A percentile compares a stretch with the other conserved stretches of the same genome.
Conservation (phyloP, 2,329 filamentous ascomycete species). For the Anthostomella pinea region DNA sequence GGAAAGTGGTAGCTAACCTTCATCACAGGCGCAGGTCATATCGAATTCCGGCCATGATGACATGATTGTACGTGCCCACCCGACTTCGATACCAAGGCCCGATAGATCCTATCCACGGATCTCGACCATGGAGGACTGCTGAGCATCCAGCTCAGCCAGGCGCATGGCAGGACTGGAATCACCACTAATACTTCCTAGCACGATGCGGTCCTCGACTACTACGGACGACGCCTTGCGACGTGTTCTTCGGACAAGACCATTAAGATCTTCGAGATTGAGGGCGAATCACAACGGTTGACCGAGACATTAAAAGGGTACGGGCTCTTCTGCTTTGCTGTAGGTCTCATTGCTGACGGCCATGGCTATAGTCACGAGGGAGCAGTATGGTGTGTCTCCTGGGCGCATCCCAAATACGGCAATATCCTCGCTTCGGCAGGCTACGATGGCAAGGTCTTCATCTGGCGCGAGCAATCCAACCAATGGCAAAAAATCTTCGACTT, state of each 20-base stretch:
- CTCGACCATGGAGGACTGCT: constrained; percentile 1
- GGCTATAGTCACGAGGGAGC: constrained; percentile 81
- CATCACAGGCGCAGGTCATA: constrained; percentile 62
- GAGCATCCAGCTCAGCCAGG: not conserved
- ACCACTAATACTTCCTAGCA: constrained; percentile 55
- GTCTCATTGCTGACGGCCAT: constrained; percentile 16
- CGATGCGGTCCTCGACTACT: constrained; percentile 98
- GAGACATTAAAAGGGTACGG: constrained; percentile 92
- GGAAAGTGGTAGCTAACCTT: constrained; percentile 11
- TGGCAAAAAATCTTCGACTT: constrained; percentile 93
- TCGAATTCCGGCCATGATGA: constrained; percentile 91
- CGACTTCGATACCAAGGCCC: constrained; percentile 3
- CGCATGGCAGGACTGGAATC: constrained; percentile 10
- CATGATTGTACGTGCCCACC: constrained; percentile 81
- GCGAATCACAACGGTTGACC: constrained; percentile 81
- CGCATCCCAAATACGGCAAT: constrained; percentile 97
- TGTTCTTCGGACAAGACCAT: constrained; percentile 98
- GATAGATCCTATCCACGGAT: not conserved
- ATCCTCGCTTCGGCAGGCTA: constrained; percentile 94
- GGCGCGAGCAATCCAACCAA: constrained; percentile 77
- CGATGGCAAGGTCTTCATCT: constrained; percentile 98
- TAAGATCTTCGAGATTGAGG: constrained; percentile 98
- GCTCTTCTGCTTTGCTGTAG: not conserved
- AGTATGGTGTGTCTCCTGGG: constrained; percentile 97
- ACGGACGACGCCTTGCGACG: constrained; percentile 91